Conservation (phyloP, 176 grass and related monocot species). For the Poa pratensis region DNA sequence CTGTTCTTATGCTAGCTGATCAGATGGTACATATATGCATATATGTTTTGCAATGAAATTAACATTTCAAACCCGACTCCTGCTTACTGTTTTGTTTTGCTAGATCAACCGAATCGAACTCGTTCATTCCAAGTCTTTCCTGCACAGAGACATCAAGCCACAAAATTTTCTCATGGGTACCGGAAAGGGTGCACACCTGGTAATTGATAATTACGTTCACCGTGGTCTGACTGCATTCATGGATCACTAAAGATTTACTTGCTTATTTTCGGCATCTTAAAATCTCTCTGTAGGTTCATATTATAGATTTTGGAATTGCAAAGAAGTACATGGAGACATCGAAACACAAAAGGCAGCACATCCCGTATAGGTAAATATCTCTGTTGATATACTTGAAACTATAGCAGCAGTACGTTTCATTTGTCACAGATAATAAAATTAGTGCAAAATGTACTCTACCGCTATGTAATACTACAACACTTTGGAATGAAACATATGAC, state of each 20-base stretch:
- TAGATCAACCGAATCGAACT: background rate
- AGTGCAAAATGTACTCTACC: too few species aligned
- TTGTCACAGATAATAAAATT: too few species aligned
- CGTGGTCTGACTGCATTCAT: background rate
- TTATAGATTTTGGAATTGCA: conserved; percentile 62
- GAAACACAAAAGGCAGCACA: conserved; percentile 47
- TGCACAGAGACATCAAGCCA: conserved; percentile 69
- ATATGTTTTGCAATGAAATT: background rate
- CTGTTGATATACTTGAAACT: too few species aligned
- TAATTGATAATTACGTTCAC: conserved; percentile 9
- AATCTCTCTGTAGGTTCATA: conserved; percentile 41
- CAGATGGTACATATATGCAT: conserved; percentile 54
- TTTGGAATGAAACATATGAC: background rate
- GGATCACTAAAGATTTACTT: background rate
- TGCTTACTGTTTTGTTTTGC: background rate
- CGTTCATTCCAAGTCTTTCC: background rate
- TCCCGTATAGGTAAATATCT: conserved; percentile 60
- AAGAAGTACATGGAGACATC: conserved; percentile 53
- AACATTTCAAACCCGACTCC: background rate
- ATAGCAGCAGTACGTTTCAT: too few species aligned
- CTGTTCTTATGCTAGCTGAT: conserved; percentile 86
- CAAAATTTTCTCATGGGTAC: conserved; percentile 86
- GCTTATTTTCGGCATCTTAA: background rate
- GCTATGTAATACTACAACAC: too few species aligned
- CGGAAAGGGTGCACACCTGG: conserved; percentile 70